A percentile compares a stretch with the other conserved stretches of the same genome.
Conservation (phyloP, 768 basidiomycete species). For the Leccinum barrowsii region DNA sequence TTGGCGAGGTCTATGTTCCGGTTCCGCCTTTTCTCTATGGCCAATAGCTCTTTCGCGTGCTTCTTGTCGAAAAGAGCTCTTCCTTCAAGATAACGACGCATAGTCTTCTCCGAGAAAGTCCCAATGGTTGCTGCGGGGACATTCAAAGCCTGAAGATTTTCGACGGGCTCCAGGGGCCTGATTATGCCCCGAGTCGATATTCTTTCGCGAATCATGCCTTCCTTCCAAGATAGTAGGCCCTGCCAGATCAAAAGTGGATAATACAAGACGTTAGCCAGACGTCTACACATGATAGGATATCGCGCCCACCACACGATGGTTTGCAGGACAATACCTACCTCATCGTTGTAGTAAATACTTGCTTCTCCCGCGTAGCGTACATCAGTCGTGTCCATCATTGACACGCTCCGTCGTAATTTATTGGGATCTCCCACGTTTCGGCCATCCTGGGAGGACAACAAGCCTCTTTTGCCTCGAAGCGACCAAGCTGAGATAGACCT, state of each 20-base stretch:
- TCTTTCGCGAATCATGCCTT: constrained; percentile 87
- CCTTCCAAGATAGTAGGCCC: constrained; percentile 38
- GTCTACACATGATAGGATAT: background rate
- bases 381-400: constrained; percentile 8
- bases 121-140: constrained; percentile 69
- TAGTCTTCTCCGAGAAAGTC: constrained; percentile 65
- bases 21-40: constrained; percentile 63
- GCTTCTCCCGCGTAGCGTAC: constrained; percentile 57
- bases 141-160: constrained; percentile 61
- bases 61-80: constrained; percentile 61
- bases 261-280: constrained; percentile 1
- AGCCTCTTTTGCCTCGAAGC: background rate
- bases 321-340: constrained; percentile 35
- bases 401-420: constrained; percentile 16
- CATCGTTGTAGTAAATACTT: constrained; percentile 48
- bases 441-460: constrained; percentile 7
- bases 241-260: constrained; percentile 14
- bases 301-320: background rate
- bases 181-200: constrained; percentile 79
- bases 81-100: constrained; percentile 74
- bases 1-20: constrained; percentile 62
- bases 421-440: constrained; percentile 18
- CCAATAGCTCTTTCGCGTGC: constrained; percentile 52
- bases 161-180: constrained; percentile 69
- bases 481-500: constrained; percentile 17